These are phyloP conservation scores for Dactylonectria macrodidyma DNA, from an alignment of 2,329 filamentous ascomycete species.

Conservation along the genomic window DNA sequence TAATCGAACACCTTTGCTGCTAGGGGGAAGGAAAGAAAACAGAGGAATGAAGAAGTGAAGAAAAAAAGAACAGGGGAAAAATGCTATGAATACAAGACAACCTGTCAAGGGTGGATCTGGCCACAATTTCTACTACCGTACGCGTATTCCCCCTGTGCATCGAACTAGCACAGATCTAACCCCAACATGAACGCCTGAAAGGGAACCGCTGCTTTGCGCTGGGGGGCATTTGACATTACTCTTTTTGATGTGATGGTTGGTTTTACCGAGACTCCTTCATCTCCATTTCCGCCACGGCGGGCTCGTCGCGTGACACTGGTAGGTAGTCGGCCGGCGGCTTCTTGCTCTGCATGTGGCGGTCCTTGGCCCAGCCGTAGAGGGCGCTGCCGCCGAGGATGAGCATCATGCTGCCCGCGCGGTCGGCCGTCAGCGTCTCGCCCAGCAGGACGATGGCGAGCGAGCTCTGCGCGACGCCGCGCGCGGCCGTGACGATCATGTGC, in stretches of 20 bases:
- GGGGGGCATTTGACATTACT: no score
- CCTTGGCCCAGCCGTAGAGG: conserved; percentile 46
- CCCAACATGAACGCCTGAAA: no score
- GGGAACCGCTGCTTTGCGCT: no score
- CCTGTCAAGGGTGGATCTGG: no score
- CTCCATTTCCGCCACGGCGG: conserved; percentile 32
- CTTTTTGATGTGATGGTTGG: neutral
- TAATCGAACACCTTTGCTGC: no score
- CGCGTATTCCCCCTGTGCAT: no score
- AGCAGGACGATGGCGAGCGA: conserved; percentile 46
- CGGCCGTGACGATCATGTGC: conserved; percentile 48
- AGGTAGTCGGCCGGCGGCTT: conserved; percentile 44
- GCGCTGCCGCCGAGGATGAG: conserved; percentile 45
- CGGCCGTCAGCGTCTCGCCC: conserved; percentile 43
- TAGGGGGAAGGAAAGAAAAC: no score
- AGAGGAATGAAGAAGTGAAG: no score
- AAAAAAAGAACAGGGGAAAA: no score
- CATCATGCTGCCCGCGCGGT: conserved; percentile 46
- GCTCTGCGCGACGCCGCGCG: conserved; percentile 46
- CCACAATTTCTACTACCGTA: no score
- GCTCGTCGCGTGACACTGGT: conserved; percentile 40
- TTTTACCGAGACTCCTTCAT: conserved; percentile 31
- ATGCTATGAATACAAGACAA: no score
- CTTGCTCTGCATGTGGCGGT: conserved; percentile 45
- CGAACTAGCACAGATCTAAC: no score